Evolutionary conservation across 179 eudicot species (phyloP).

Genomic region (Silene noctiflora): DNA sequence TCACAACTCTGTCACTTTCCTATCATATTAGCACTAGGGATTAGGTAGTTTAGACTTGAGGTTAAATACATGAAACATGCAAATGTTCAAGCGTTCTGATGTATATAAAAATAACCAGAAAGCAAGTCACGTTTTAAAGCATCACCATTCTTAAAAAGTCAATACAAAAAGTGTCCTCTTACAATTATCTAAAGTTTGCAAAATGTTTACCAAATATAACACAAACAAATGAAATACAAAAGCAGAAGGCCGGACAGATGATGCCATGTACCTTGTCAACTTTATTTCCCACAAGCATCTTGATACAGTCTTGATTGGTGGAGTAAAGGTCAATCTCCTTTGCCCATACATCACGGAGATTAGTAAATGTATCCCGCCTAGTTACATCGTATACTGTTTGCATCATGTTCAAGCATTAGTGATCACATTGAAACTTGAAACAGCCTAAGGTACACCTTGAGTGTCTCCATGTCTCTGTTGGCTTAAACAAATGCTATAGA

Average conservation of each 20-base stretch:
- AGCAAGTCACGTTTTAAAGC: background rate
- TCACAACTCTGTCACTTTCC: conserved; percentile 90
- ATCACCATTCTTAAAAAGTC: background rate
- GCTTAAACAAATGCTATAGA: background rate
- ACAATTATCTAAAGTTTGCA: background rate
- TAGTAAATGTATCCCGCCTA: conserved; percentile 76
- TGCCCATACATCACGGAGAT: conserved; percentile 81
- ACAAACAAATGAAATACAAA: background rate
- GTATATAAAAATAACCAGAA: background rate
- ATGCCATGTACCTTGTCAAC: conserved; percentile 66
- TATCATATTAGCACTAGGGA: conserved; percentile 24
- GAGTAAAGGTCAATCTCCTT: conserved; percentile 87
- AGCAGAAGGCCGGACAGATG: background rate
- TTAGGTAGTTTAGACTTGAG: background rate
- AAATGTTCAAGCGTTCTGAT: background rate
- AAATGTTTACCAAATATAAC: background rate
- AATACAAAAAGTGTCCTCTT: background rate
- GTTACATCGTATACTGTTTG: conserved; percentile 82
- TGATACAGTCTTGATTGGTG: conserved; percentile 88
- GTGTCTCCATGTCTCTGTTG: background rate
- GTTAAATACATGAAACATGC: background rate
- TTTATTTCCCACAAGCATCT: conserved; percentile 95
- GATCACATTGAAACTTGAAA: background rate
- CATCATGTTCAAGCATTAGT: conserved; percentile 5
- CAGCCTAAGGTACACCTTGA: background rate